Evolutionary conservation across 352 stramenopile species (phyloP), one percentile per base, ranked within the genome.

Genomic region (Phytophthora sp.): DNA sequence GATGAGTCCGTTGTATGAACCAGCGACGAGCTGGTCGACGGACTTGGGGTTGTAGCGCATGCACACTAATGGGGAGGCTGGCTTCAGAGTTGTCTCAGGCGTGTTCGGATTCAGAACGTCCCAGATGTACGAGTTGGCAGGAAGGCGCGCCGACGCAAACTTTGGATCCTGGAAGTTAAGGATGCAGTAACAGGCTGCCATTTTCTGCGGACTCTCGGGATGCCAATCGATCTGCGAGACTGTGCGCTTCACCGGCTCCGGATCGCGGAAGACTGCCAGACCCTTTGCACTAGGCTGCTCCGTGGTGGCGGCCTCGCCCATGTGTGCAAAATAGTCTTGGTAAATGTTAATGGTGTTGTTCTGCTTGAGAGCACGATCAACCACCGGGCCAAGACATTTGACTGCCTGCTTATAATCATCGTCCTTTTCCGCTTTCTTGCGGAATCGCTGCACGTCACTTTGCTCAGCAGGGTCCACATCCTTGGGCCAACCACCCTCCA

Each of bases 281-380:
- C 96, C 96, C 73, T 99, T 99, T 53, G 97, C 96, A 56, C 85
- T 98, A 9, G 96, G 96, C 68, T 98, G 96, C 68, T 99, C 94
- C 8, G 89, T 98, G 36, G 89, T 98, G 54, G 97, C 90, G 60
- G 86, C 74, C 66, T 98, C 89, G 30, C 90, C 87, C 75, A 98
- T 88, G 71, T 96, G 79, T 50, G 90, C 83, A 75, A 98, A 98
- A 74, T 98, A 98, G 69, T 97, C 91, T 72, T 99, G 90, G 70
- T 99, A 99, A 51, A 99, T 98, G 78, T 99, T 97, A 53, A 99
- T 98, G 8, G 96, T 99, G 76, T 99, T 99, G 76, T 98, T 99
- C 72, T 99, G 96, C 73, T 98, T 97, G 80, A 99, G 95, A 52
- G 93, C 96, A 13, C 89, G 80, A 39, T 98, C 91, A 20, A 98